These are phyloP conservation scores for Lenwebbia sp. DNA, from an alignment of 345 rosid species.

Conservation along the genomic window DNA sequence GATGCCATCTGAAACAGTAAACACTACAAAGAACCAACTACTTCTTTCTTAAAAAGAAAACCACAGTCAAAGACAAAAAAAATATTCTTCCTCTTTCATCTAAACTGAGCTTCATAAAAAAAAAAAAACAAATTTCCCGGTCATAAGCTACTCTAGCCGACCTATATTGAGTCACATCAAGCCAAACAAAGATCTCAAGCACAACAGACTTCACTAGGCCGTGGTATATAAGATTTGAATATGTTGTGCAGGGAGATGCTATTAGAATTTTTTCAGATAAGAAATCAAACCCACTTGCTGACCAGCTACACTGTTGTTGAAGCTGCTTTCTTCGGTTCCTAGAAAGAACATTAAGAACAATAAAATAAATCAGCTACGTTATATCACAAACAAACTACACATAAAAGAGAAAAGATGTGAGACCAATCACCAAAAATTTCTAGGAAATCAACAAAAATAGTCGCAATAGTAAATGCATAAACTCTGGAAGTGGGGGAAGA, in stretches of 20 bases:
- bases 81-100: not conserved
- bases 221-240: no score
- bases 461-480: not conserved
- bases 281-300: constrained; percentile 62
- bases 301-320: constrained; percentile 89
- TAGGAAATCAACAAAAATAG: not conserved
- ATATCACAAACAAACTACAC: not conserved
- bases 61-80: not conserved
- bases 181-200: not conserved
- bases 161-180: not conserved
- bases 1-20: not conserved
- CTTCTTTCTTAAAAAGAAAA: not conserved
- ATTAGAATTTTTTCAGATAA: not conserved
- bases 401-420: not conserved
- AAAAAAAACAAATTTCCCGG: not conserved
- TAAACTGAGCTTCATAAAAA: not conserved
- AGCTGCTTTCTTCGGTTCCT: constrained; percentile 81
- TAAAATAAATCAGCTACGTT: not conserved
- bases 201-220: not conserved
- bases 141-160: not conserved
- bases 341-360: constrained; percentile 2
- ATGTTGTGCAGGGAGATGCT: not conserved
- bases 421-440: not conserved
- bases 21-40: not conserved
- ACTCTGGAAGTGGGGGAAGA: not conserved